Base-by-base conservation (phyloP, 2,329 filamentous ascomycete species). In the Helotiales sp. region DNA sequence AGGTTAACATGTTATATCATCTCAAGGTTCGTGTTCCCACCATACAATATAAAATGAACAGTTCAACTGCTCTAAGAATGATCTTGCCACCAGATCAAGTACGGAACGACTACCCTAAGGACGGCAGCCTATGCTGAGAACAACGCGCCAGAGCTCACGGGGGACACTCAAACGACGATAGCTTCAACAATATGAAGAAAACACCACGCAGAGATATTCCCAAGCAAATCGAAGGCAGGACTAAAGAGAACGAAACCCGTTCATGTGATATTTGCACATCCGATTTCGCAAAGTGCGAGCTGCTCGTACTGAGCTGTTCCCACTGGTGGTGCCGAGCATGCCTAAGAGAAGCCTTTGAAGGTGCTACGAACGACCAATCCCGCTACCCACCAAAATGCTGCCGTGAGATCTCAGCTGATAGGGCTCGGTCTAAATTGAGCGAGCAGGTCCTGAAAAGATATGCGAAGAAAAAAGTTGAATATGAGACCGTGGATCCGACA, bases 381-480 rank as follows among this genome's bases (percentile, higher is more conserved):
- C 50, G 50, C 4, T 33, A 53, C 25, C 50, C 50, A 6, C 50
- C 50, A 17, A 38, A 40, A 30, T 53, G 50, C 36, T 53, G 50
- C 33, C 13, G 25, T 9, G 15, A n/a, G 1, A 53, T 53, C 15
- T 17, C 24, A 53, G n/a, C 40, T 8, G 49, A 52, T 33, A 22
- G 25, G 19, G 24, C 19, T 25, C 31, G 49, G 5, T 19, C 49
- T n/a, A n/a, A 15, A 9, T 25, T 52, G 10, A 9, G 33, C 13
- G 5, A 19, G 1, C 19, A 52, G 27, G 31, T 52, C 2, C 7
- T 52, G 17, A 25, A 34, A n/a, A 24, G 8, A 2, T 83, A 78
- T 57, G 62, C 67, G 9, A 66, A 66, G 1, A 84, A 80, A 63
- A 69, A 74, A 33, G 9, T 75, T 1, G 82, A 85, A 65, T 73